phyloP scores from a whole-genome alignment of 768 basidiomycete genomes.

The Leucosporidium creatinivorum region DNA sequence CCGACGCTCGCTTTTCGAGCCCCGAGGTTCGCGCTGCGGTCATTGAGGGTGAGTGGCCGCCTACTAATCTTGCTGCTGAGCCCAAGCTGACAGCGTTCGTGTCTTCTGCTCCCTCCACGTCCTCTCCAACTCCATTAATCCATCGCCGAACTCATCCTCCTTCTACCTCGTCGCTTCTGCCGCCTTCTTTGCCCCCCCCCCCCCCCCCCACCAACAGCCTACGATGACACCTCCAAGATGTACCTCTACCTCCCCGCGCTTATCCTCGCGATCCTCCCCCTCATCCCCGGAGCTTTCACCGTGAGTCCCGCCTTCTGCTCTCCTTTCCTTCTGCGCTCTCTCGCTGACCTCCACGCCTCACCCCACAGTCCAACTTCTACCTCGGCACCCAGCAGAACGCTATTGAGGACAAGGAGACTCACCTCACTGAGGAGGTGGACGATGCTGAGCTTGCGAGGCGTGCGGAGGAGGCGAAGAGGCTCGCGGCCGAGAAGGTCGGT shows the following conservation, averaged over 20 bases:
- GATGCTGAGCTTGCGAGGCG: neutral
- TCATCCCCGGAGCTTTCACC: neutral
- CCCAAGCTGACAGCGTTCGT: no score
- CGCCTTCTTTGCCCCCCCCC: neutral
- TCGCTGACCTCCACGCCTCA: no score
- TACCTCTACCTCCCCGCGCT: slow-evolving; percentile 1
- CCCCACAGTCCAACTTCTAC: neutral
- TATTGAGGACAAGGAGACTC: slow-evolving; percentile 2
- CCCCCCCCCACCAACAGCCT: neutral
- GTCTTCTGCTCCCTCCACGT: no score
- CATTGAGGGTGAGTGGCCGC: neutral
- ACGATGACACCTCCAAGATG: slow-evolving; percentile 3
- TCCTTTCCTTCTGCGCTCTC: no score
- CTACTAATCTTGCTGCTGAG: no score
- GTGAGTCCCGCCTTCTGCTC: neutral
- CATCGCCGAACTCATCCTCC: neutral
- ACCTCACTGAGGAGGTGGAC: neutral
- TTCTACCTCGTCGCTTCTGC: neutral
- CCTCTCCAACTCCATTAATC: no score
- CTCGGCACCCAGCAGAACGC: slow-evolving; percentile 1
- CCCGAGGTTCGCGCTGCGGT: neutral
- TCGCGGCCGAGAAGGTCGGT: neutral
- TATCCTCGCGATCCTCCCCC: slow-evolving; percentile 1
- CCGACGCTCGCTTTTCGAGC: neutral
- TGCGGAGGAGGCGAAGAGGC: neutral